Conservation (phyloP, 345 rosid species). For the Cochlearia excelsa region DNA sequence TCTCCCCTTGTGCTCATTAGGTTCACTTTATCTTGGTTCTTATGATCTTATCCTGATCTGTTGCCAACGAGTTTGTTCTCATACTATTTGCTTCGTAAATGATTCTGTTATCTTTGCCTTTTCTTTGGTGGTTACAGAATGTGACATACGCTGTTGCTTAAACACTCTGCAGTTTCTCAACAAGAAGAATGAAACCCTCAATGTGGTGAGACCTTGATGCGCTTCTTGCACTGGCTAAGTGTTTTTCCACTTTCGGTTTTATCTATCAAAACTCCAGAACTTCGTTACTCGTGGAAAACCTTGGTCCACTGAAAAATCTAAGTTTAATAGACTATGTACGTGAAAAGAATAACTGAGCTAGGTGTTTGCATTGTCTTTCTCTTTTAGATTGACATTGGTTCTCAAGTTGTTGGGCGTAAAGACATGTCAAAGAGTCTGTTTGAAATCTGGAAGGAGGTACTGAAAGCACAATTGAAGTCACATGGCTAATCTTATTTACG, state of each 20-base stretch:
- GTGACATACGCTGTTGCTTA: conserved; percentile 92
- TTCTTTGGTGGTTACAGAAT: conserved; percentile 49
- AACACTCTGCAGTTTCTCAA: conserved; percentile 97
- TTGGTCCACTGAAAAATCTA: conserved; percentile 12
- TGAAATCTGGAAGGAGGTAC: conserved; percentile 98
- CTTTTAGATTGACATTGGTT: conserved; percentile 66
- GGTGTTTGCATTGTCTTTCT: conserved; percentile 25
- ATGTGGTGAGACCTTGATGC: conserved; percentile 54
- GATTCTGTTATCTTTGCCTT: conserved; percentile 27
- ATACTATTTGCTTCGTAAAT: not conserved
- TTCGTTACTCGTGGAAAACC: not conserved
- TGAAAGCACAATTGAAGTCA: conserved; percentile 1
- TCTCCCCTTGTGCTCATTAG: not conserved
- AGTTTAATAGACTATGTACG: conserved; percentile 1
- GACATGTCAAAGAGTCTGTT: conserved; percentile 78
- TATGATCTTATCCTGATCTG: not conserved
- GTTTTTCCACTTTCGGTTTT: conserved; percentile 9
- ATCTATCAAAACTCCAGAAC: conserved; percentile 12
- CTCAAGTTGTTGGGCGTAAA: conserved; percentile 92
- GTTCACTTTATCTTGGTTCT: conserved; percentile 5
- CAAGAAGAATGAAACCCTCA: conserved; percentile 77
- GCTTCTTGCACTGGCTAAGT: conserved; percentile 9
- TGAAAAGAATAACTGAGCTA: not conserved
- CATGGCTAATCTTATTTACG: conserved; percentile 4
- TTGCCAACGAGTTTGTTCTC: conserved; percentile 18